A percentile compares a stretch with the other conserved stretches of the same genome.
phyloP scores from a whole-genome alignment of 78 protist species.

The Isochrysis galbana region DNA sequence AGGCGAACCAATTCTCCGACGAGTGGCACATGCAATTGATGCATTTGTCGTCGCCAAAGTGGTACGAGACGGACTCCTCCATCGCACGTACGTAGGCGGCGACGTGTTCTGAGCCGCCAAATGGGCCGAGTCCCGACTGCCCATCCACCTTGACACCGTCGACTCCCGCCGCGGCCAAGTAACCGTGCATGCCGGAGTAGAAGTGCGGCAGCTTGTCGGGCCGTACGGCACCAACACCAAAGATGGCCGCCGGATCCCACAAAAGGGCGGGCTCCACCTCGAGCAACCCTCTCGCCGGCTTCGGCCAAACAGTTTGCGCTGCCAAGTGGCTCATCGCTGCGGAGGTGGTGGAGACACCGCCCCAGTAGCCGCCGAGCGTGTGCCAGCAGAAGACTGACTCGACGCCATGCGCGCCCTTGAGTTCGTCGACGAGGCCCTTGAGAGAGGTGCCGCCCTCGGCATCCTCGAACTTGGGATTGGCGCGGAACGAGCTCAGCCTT shows the following conservation, averaged over 20 bases:
- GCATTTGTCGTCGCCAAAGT: neutral
- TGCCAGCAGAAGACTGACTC: conserved; percentile 26
- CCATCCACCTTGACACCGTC: conserved; percentile 54
- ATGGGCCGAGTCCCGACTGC: conserved; percentile 25
- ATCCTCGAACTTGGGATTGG: conserved; percentile 37
- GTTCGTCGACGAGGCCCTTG: neutral
- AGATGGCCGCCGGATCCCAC: conserved; percentile 25
- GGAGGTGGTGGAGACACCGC: neutral
- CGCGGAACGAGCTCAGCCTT: neutral
- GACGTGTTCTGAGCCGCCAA: neutral
- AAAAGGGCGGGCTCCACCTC: conserved; percentile 35
- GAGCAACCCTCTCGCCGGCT: neutral
- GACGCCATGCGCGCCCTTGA: neutral
- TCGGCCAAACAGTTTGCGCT: neutral
- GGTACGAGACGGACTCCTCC: neutral
- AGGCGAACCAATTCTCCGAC: conserved; percentile 18
- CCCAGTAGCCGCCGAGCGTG: conserved; percentile 48
- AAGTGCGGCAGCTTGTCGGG: neutral
- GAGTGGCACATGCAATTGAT: conserved; percentile 49
- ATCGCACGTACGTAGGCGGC: neutral
- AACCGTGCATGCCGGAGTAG: neutral
- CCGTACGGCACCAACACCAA: neutral
- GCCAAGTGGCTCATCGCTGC: neutral
- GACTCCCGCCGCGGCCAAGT: conserved; percentile 7
- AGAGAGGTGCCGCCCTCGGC: neutral